Evolutionary conservation across 2,329 filamentous ascomycete species (phyloP).

Genomic region (Colletotrichum gigasporum): DNA sequence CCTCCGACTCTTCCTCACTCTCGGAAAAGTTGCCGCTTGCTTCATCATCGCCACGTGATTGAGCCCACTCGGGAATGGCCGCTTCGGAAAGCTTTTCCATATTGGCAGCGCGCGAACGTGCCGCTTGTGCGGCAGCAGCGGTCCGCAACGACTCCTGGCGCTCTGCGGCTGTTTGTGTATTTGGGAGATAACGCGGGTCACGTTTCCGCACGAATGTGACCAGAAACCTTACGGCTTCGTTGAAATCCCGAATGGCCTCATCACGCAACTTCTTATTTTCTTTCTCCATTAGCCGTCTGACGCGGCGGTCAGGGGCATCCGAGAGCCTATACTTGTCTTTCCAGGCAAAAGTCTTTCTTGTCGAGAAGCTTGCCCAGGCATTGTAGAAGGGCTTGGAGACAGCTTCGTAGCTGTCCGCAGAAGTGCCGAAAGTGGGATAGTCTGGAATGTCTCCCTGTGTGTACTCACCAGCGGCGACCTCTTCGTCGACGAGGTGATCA

Average conservation of each 20-base stretch:
- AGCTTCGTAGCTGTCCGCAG: constrained; percentile 78
- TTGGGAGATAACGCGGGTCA: constrained; percentile 84
- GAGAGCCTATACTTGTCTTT: constrained; percentile 84
- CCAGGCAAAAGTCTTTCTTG: constrained; percentile 89
- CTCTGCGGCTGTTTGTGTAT: constrained; percentile 80
- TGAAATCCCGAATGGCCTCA: constrained; percentile 86
- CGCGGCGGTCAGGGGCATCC: constrained; percentile 86
- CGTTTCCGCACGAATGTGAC: constrained; percentile 91
- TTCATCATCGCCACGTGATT: constrained; percentile 60
- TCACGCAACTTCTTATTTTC: constrained; percentile 89
- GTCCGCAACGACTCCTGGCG: constrained; percentile 81
- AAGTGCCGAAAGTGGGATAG: constrained; percentile 86
- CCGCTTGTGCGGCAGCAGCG: constrained; percentile 84
- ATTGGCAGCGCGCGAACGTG: constrained; percentile 82
- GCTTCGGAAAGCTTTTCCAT: constrained; percentile 75
- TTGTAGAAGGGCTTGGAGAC: constrained; percentile 84
- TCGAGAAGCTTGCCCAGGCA: constrained; percentile 83
- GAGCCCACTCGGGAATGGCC: constrained; percentile 80
- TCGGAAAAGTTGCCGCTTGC: constrained; percentile 65
- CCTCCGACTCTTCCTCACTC: constrained; percentile 61
- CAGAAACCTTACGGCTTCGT: constrained; percentile 87
- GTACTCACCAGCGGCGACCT: constrained; percentile 78
- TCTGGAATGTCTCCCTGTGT: constrained; percentile 67
- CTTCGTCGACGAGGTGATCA: constrained; percentile 81
- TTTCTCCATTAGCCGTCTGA: constrained; percentile 90